phyloP scores from a whole-genome alignment of 2,329 filamentous ascomycete species.

The Trichoderma sp. region DNA sequence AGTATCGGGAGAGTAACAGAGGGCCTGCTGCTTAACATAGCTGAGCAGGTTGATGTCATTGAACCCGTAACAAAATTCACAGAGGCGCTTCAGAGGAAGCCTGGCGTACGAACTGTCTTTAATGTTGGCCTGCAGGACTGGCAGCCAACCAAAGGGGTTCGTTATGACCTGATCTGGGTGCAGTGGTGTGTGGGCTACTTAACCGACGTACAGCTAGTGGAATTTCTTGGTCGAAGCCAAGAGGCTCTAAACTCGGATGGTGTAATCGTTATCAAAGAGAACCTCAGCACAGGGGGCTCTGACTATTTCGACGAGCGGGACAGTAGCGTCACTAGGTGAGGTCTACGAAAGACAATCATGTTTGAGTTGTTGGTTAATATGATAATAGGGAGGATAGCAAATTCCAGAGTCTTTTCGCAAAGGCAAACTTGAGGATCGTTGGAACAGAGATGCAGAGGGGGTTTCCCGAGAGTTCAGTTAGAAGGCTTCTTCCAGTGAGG shows the following conservation, averaged over 20 bases:
- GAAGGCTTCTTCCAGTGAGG: constrained; percentile 63
- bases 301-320: constrained; percentile 76
- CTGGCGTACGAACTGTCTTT: constrained; percentile 61
- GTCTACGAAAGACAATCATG: not conserved
- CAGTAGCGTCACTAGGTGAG: constrained; percentile 68
- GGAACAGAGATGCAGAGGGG: constrained; percentile 70
- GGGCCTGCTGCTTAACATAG: constrained; percentile 68
- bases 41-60: constrained; percentile 73
- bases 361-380: not conserved
- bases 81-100: constrained; percentile 51
- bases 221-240: constrained; percentile 62
- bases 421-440: constrained; percentile 66
- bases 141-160: constrained; percentile 43
- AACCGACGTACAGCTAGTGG: constrained; percentile 67
- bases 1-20: constrained; percentile 82
- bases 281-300: constrained; percentile 53
- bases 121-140: constrained; percentile 74
- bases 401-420: constrained; percentile 65
- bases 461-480: constrained; percentile 49
- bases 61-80: constrained; percentile 86
- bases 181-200: constrained; percentile 90
- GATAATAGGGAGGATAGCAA: constrained; percentile 52
- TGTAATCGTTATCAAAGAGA: constrained; percentile 57
- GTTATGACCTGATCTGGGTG: constrained; percentile 81
- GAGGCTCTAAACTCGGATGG: constrained; percentile 32